Conservation (phyloP, 192 early-diverging fungal species). For the Mortierella claussenii region DNA sequence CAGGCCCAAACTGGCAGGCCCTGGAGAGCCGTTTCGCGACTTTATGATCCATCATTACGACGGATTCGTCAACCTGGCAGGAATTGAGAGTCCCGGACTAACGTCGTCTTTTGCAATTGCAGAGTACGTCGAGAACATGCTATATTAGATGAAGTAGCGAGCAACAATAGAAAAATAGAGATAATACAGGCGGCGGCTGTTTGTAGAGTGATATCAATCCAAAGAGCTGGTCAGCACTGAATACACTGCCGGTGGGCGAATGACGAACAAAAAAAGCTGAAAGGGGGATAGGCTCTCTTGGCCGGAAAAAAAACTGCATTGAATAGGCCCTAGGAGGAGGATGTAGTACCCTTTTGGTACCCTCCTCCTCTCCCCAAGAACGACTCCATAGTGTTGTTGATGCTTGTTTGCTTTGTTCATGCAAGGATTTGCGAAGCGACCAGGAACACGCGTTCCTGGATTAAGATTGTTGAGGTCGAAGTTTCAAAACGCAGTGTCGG, state of each 20-base stretch:
- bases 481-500: too few relatives aligned
- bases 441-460: too few relatives aligned
- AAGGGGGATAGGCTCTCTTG: too few relatives aligned
- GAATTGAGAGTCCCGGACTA: constrained; percentile 90
- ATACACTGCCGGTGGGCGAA: not conserved
- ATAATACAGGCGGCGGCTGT: not conserved
- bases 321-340: not conserved
- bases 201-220: not conserved
- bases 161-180: not conserved
- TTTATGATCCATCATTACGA: constrained; percentile 77
- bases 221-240: not conserved
- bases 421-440: too few relatives aligned
- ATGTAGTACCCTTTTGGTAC: not conserved
- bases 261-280: too few relatives aligned
- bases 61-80: constrained; percentile 79
- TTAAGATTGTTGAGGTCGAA: too few relatives aligned
- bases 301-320: not conserved
- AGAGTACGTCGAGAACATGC: constrained; percentile 61
- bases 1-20: constrained; percentile 83
- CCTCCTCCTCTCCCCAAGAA: too few relatives aligned
- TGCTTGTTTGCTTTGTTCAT: too few relatives aligned
- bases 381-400: too few relatives aligned
- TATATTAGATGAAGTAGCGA: constrained; percentile 10
- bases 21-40: constrained; percentile 77
- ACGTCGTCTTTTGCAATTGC: constrained; percentile 87